A percentile compares a stretch with the other conserved stretches of the same genome.
Conservation (phyloP, 2,329 filamentous ascomycete genomes). For the Domatiomyces catenatus region DNA sequence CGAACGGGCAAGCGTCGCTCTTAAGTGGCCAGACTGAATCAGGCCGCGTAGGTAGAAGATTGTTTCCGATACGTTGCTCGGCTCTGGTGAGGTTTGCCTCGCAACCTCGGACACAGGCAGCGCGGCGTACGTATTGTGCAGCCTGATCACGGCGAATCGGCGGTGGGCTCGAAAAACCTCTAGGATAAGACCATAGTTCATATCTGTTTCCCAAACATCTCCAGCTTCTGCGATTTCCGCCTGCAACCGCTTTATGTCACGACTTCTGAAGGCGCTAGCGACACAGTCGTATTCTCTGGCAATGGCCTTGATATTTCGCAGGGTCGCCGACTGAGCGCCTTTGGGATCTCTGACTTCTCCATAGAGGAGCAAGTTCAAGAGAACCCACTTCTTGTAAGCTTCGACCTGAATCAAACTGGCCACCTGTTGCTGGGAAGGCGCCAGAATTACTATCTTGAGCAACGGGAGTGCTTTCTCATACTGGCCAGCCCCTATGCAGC, state of each 20-base stretch:
- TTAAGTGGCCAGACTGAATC: slow-evolving; percentile 35
- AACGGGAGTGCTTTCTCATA: slow-evolving; percentile 50
- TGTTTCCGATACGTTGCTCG: slow-evolving; percentile 17
- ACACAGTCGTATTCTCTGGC: slow-evolving; percentile 58
- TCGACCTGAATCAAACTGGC: slow-evolving; percentile 69
- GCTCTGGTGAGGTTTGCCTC: slow-evolving; percentile 20
- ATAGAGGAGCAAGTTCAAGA: slow-evolving; percentile 56
- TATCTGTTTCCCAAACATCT: slow-evolving; percentile 52
- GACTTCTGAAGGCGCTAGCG: slow-evolving; percentile 50
- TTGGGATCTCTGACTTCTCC: slow-evolving; percentile 42
- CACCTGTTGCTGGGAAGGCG: slow-evolving; percentile 47
- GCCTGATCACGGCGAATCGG: slow-evolving; percentile 56
- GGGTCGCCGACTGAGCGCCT: slow-evolving; percentile 37
- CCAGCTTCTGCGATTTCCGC: slow-evolving; percentile 47
- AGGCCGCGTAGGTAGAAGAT: slow-evolving; percentile 28
- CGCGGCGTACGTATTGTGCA: slow-evolving; percentile 57
- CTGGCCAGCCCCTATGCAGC: slow-evolving; percentile 44
- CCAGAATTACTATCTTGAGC: slow-evolving; percentile 50
- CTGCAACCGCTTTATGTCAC: slow-evolving; percentile 44
- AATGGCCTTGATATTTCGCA: slow-evolving; percentile 42
- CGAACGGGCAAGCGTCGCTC: slow-evolving; percentile 35
- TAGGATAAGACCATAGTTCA: slow-evolving; percentile 54
- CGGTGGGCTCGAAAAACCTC: slow-evolving; percentile 58
- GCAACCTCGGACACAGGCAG: slow-evolving; percentile 38
- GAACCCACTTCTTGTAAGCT: slow-evolving; percentile 80